These are phyloP conservation scores for Coffea humblotiana DNA, from an alignment of 305 asterid genomes.

Conservation along the genomic window DNA sequence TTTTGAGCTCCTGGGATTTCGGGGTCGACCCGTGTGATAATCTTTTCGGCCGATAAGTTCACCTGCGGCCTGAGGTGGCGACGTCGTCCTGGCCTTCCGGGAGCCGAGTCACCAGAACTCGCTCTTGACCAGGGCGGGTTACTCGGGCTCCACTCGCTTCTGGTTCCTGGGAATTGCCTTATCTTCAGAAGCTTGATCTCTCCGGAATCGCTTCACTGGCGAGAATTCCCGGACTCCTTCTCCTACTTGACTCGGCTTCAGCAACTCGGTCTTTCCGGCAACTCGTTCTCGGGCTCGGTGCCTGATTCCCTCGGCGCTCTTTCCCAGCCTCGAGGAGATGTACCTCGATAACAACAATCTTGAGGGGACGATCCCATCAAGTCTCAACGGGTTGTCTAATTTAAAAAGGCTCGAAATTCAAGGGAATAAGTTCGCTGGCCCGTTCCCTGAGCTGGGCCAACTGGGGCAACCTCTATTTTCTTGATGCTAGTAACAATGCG, in stretches of 20 bases:
- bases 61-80: slow-evolving; percentile 92
- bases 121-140: slow-evolving; percentile 68
- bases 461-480: slow-evolving; percentile 43
- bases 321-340: slow-evolving; percentile 48
- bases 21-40: slow-evolving; percentile 69
- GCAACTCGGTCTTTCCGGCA: slow-evolving; percentile 54
- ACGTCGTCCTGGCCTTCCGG: slow-evolving; percentile 26
- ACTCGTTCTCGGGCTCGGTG: slow-evolving; percentile 51
- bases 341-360: slow-evolving; percentile 58
- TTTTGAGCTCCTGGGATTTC: slow-evolving; percentile 70
- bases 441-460: slow-evolving; percentile 54
- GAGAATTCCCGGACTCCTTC: slow-evolving; percentile 56
- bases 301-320: slow-evolving; percentile 52
- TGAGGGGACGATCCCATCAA: slow-evolving; percentile 45
- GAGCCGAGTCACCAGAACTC: slow-evolving; percentile 64
- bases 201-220: slow-evolving; percentile 59
- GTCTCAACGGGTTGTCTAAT: slow-evolving; percentile 50
- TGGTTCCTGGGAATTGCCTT: slow-evolving; percentile 50
- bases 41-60: slow-evolving; percentile 50
- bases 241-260: slow-evolving; percentile 41
- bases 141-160: slow-evolving; percentile 52
- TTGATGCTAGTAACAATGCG: slow-evolving; percentile 72
- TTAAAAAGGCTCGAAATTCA: slow-evolving; percentile 68
- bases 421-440: slow-evolving; percentile 50
- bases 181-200: slow-evolving; percentile 56